These are phyloP conservation scores for Hypoxylon sp. DNA, from an alignment of 2,329 filamentous ascomycete genomes.

Conservation along the genomic window DNA sequence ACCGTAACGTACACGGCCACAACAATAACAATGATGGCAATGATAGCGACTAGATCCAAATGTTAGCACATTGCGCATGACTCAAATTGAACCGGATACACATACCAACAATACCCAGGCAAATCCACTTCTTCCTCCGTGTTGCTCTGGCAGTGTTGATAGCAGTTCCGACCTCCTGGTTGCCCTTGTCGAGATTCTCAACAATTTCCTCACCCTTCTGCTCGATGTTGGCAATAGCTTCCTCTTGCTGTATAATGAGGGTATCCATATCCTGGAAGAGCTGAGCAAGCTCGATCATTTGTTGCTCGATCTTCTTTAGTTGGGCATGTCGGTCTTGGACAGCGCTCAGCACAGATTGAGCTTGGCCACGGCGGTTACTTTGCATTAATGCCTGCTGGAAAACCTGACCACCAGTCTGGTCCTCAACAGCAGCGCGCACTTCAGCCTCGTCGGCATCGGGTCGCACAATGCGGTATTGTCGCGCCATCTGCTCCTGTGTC, in stretches of 20 bases:
- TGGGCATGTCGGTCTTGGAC: constrained; percentile 87
- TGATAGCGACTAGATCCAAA: constrained; percentile 62
- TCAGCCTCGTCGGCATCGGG: constrained; percentile 85
- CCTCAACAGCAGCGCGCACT: constrained; percentile 82
- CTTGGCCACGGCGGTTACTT: constrained; percentile 84
- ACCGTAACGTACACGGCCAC: constrained; percentile 56
- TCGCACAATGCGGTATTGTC: constrained; percentile 91
- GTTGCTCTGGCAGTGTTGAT: constrained; percentile 85
- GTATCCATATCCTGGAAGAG: constrained; percentile 92
- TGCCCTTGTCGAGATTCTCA: constrained; percentile 87
- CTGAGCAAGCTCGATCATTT: constrained; percentile 88
- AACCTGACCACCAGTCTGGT: constrained; percentile 79
- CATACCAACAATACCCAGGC: constrained; percentile 80
- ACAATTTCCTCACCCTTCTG: constrained; percentile 88
- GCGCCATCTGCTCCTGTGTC: constrained; percentile 84
- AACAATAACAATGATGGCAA: constrained; percentile 66
- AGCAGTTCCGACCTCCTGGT: constrained; percentile 84
- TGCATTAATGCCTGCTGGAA: constrained; percentile 90
- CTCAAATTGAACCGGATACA: constrained; percentile 25
- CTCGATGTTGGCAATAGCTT: constrained; percentile 84
- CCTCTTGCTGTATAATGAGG: constrained; percentile 88
- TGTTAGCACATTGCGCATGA: constrained; percentile 48
- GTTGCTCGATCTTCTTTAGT: constrained; percentile 91
- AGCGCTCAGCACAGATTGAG: constrained; percentile 81
- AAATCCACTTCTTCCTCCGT: constrained; percentile 97